Base-by-base conservation (phyloP, 208 protist species). In the Trypanosomatidae sp. region DNA sequence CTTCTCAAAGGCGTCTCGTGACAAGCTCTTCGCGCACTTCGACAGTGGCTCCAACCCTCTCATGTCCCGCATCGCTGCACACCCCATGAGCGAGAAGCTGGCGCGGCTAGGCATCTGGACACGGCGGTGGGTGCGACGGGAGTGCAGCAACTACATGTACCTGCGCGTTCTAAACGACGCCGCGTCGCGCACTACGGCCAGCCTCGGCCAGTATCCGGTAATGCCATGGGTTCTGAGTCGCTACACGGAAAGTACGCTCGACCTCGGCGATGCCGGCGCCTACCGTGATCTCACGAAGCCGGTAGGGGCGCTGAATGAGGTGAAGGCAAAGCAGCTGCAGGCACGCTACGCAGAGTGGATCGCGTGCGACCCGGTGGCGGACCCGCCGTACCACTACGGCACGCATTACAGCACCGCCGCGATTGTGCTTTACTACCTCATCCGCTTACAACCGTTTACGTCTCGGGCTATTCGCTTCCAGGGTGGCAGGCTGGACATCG, bases 371-470 rank as follows among this genome's bases (percentile, higher is more conserved):
- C 58, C 33, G 12, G 64, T 60, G 17, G 76, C 69, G 8, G 85
- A 90, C n/a, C 79, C 78, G 3, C 89, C 97, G 13, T 99, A 98
- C 77, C 95, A 99, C 74, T 98, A 99, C 81, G 98, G 98, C 53
- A 98, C 98, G 19, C 98, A 99, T 83, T 99, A 99, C 81, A 98
- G 93, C 58, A 98, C 84, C 12, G 85, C 96, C 12, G 96, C 87
- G 8, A 89, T 98, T 43, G 98, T 99, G 30, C 76, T 99, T 41
- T 95, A 98, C 74, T 99, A 96, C 72, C 84, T 99, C 15, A 80
- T 99, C 10, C 94, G 99, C 49, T 68, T 99, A 33, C 91, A 99
- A 83, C 99, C 99, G 19, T 99, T 99, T 83, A 98, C 98, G 0
- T 84, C 81, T 15, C 79, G 93, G 30, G 86, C 92, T 28, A 78